Base-by-base conservation (phyloP, 441 rosid species). In the Gossypium schwendimanii region DNA sequence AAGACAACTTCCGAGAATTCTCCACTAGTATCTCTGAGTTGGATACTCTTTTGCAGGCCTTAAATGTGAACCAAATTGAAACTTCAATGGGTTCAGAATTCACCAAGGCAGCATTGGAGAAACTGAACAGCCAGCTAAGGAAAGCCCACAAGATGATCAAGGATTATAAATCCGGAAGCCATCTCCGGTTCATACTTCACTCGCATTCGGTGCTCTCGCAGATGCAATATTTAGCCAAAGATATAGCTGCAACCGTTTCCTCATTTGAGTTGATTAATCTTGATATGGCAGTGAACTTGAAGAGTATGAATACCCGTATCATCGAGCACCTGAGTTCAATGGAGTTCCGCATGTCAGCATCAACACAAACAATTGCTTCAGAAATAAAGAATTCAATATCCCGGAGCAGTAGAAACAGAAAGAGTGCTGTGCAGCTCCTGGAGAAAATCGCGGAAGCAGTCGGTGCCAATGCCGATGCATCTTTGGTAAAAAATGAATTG, bases 191-290 rank as follows among this genome's bases (percentile, higher is more conserved):
- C 44, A 72, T 85, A 31, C 84, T 85, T 71, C 71, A 57, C 45
- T 80, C 77, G 1, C 63, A 74, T 41, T 73, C 79, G 0, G 54
- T 74, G 45, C 84, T 77, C 6, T 63, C 64, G 9, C 78, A 63
- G 72, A 84, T 86, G 81, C 65, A 79, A 60, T 69, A 64, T 9
- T 72, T 86, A 64, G 80, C 83, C 6, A 83, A 73, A 49, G 82
- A 80, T 79, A 83, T 85, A 6, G 84, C 89, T n/a, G 63, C 31
- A 3, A 82, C 83, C 49, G 73, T 85, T 71, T 80, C 84, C 47
- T 80, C 81, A 3, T 79, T 83, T 73, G 80, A 79, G 76, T 70
- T 83, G 63, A 73, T 72, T 70, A 85, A 77, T 72, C 83, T 85
- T 68, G 80, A 78, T 52, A 75, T 80, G 45, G 59, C 83, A 36